phyloP scores from a whole-genome alignment of 495 filamentous ascomycete genomes.

The Tuber aestivum region DNA sequence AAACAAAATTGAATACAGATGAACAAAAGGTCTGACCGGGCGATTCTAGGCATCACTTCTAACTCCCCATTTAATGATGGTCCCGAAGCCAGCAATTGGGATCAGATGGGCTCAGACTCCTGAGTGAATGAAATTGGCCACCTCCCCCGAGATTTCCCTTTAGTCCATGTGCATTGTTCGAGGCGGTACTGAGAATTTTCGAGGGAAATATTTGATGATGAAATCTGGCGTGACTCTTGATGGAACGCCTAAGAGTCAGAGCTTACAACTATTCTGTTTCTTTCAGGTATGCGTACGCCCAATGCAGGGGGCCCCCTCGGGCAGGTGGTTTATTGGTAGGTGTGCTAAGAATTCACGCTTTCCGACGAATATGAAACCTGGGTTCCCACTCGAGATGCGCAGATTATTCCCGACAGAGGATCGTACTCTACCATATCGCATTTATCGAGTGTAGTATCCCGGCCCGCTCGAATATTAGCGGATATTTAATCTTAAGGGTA shows the following conservation, averaged over 20 bases:
- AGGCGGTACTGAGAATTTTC: background rate
- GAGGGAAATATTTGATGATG: background rate
- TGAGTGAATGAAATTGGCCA: background rate
- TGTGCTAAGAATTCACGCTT: background rate
- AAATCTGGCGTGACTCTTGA: background rate
- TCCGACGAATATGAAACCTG: background rate
- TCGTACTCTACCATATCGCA: background rate
- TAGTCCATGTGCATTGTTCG: background rate
- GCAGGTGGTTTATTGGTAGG: background rate
- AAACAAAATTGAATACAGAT: background rate
- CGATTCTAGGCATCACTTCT: background rate
- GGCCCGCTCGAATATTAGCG: background rate
- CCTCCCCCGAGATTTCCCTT: background rate
- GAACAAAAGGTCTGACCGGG: background rate
- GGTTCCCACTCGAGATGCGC: background rate
- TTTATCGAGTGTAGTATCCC: background rate
- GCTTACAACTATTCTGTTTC: background rate
- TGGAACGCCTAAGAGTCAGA: background rate
- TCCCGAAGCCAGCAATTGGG: background rate
- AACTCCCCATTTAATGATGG: background rate
- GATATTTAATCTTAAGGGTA: background rate
- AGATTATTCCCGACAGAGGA: background rate
- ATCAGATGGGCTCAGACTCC: background rate
- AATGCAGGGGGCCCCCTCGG: background rate
- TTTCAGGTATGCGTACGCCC: background rate